phyloP scores from a whole-genome alignment of 2,329 filamentous ascomycete species.

The Trichoderma polysporum region DNA sequence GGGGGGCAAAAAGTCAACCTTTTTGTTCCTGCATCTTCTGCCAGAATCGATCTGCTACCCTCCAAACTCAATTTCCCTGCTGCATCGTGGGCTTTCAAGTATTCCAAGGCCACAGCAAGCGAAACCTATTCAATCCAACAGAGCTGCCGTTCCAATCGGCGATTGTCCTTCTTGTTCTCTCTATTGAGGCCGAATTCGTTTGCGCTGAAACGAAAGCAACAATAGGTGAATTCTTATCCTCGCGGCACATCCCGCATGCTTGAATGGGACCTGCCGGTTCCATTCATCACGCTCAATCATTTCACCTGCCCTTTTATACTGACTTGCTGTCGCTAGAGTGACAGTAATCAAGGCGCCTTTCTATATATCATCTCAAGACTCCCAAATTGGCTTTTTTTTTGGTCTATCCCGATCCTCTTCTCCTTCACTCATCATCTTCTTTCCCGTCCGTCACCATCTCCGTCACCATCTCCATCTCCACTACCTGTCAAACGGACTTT shows the following conservation, averaged over 20 bases:
- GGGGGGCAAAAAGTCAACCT: neutral
- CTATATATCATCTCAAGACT: neutral
- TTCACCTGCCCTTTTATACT: constrained; percentile 8
- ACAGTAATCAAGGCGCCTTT: too few species aligned
- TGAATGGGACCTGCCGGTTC: constrained; percentile 18
- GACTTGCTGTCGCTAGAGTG: neutral
- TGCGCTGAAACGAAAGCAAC: neutral
- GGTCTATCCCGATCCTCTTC: neutral
- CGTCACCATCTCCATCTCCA: neutral
- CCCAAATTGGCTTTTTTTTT: neutral
- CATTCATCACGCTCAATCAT: constrained; percentile 10
- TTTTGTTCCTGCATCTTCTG: constrained; percentile 7
- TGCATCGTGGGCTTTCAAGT: neutral
- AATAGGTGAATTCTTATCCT: neutral
- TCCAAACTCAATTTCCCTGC: neutral
- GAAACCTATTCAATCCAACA: too few species aligned
- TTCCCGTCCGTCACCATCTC: neutral
- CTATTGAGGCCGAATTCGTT: neutral
- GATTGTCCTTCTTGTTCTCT: neutral
- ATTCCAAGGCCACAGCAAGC: neutral
- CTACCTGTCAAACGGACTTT: neutral
- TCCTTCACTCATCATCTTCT: neutral
- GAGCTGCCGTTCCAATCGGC: neutral
- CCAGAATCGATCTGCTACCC: neutral
- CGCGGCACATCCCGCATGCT: neutral